Conservation (phyloP, 129 eudicot genomes). For the Artemisia argyi region DNA sequence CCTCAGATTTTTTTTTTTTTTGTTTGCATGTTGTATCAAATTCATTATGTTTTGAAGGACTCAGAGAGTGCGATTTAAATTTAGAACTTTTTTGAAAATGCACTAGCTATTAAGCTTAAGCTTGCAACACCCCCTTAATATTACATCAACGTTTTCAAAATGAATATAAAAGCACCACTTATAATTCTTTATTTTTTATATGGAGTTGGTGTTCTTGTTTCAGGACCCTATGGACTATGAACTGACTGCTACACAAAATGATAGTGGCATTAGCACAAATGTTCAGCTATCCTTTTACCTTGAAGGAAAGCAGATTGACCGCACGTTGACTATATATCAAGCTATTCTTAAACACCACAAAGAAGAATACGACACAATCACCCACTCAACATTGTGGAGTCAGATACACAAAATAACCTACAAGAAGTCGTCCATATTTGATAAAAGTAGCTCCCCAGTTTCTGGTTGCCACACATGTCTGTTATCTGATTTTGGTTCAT, state of each 20-base stretch:
- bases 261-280: conserved; percentile 26
- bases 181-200: conserved; percentile 15
- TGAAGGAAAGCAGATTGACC: conserved; percentile 57
- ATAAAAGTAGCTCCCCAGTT: conserved; percentile 20
- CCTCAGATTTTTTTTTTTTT: conserved; percentile 7
- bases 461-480: conserved; percentile 17
- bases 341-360: conserved; percentile 58
- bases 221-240: conserved; percentile 54
- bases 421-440: conserved; percentile 31
- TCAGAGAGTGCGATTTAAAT: too few species aligned
- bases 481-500: conserved; percentile 42
- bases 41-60: conserved; percentile 7
- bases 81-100: too few species aligned
- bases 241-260: conserved; percentile 37
- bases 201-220: conserved; percentile 16
- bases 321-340: conserved; percentile 61
- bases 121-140: neutral
- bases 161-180: neutral
- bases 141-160: neutral
- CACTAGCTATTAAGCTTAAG: too few species aligned
- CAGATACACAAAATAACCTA: conserved; percentile 61
- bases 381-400: conserved; percentile 55
- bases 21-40: conserved; percentile 6
- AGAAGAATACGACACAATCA: conserved; percentile 38
- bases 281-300: conserved; percentile 60